Percentiles rank a stretch among this genome's conserved stretches.
phyloP scores from a whole-genome alignment of 176 grass and related monocot species.

The Raddia guianensis region DNA sequence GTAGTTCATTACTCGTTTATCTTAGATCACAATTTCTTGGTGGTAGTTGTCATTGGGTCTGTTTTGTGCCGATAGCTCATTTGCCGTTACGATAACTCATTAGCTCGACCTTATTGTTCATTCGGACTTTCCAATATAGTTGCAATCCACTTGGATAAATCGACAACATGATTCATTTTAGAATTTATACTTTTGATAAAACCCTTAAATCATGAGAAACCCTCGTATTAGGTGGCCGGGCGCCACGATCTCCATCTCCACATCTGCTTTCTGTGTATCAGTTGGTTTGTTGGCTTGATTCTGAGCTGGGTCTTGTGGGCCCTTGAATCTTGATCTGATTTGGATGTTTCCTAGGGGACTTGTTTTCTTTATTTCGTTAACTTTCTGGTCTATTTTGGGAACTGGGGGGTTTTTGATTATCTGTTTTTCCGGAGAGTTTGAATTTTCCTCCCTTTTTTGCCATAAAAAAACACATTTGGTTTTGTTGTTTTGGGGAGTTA shows the following conservation, averaged over 20 bases:
- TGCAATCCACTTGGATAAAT: neutral
- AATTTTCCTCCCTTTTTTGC: slow-evolving; percentile 21
- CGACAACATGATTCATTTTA: neutral
- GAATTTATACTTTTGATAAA: neutral
- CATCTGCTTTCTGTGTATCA: slow-evolving; percentile 25
- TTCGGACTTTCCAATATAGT: neutral
- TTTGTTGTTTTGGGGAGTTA: neutral
- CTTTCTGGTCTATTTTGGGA: slow-evolving; percentile 14
- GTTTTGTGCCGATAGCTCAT: neutral
- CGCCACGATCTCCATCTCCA: too few relatives aligned
- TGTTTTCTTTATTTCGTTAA: slow-evolving; percentile 31
- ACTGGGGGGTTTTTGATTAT: slow-evolving; percentile 22
- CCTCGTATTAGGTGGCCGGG: neutral
- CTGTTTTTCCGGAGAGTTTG: neutral
- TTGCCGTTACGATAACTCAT: neutral
- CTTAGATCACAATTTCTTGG: neutral
- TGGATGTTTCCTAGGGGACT: slow-evolving; percentile 13
- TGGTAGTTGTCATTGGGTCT: neutral
- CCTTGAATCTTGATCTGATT: slow-evolving; percentile 10
- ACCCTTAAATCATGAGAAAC: neutral
- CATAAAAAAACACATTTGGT: slow-evolving; percentile 23
- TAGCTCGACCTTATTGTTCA: neutral
- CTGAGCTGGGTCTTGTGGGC: slow-evolving; percentile 25
- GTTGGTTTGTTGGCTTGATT: slow-evolving; percentile 46
- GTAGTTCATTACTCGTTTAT: neutral